phyloP scores from a whole-genome alignment of 1,139 yeast genomes.

The Suhomyces yuchorum region DNA sequence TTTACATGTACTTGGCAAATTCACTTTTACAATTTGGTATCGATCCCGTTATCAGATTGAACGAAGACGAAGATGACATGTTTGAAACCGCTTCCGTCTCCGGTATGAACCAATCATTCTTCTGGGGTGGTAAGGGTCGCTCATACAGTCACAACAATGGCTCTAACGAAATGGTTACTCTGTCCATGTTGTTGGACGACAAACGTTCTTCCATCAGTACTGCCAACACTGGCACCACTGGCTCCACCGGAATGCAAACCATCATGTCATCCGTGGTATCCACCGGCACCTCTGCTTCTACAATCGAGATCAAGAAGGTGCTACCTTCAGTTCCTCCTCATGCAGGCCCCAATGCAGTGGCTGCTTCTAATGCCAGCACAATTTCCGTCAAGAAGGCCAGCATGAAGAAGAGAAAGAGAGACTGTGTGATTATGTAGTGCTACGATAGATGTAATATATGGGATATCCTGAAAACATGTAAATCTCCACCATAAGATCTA shows the following conservation, averaged over 20 bases:
- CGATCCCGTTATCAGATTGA: slow-evolving; percentile 50
- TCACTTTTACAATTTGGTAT: slow-evolving; percentile 63
- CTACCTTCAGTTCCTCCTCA: slow-evolving; percentile 8
- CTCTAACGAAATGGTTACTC: slow-evolving; percentile 3
- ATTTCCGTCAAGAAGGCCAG: slow-evolving; percentile 17
- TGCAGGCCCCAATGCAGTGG: background rate
- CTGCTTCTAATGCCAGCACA: background rate
- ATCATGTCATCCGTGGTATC: slow-evolving; percentile 10
- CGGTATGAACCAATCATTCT: slow-evolving; percentile 9
- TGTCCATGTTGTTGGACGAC: slow-evolving; percentile 13
- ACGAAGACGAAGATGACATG: slow-evolving; percentile 12
- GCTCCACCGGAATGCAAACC: slow-evolving; percentile 14
- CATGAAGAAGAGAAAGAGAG: slow-evolving; percentile 34
- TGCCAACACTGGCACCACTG: slow-evolving; percentile 19
- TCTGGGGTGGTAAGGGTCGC: slow-evolving; percentile 11
- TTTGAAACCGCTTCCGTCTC: slow-evolving; percentile 11
- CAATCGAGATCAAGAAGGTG: slow-evolving; percentile 10
- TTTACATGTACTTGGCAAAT: slow-evolving; percentile 64
- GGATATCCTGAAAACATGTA: background rate
- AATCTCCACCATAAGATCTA: no score
- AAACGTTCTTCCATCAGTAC: slow-evolving; percentile 22
- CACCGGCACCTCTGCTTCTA: slow-evolving; percentile 1
- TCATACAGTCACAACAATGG: slow-evolving; percentile 3
- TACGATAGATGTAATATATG: slow-evolving; percentile 2
- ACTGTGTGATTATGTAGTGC: slow-evolving; percentile 36